A percentile compares a stretch with the other conserved stretches of the same genome.
These are phyloP conservation scores for Trapa incisa DNA, from an alignment of 345 rosid species.

Conservation along the genomic window DNA sequence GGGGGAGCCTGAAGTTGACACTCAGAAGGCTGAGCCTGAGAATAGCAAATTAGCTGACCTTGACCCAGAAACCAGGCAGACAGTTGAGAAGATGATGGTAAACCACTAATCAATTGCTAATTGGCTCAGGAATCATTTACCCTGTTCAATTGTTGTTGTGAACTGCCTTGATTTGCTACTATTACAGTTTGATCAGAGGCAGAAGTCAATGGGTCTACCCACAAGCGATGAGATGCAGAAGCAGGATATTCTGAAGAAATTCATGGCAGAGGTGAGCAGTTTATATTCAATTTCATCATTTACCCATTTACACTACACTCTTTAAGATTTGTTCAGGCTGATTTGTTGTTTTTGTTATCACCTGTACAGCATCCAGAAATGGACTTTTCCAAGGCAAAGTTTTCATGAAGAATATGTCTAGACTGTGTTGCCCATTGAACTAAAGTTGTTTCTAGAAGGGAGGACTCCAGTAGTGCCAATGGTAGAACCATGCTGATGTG, in stretches of 20 bases:
- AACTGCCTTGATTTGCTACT: background rate
- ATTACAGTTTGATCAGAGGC: conserved; percentile 81
- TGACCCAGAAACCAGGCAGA: conserved; percentile 62
- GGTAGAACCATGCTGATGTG: background rate
- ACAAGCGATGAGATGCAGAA: conserved; percentile 78
- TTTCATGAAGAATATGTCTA: conserved; percentile 16
- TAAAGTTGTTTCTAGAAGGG: background rate
- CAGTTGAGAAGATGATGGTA: conserved; percentile 96
- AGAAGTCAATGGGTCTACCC: conserved; percentile 84
- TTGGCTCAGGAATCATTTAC: too few species aligned
- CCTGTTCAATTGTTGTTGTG: background rate
- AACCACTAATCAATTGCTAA: background rate
- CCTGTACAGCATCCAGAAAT: conserved; percentile 83
- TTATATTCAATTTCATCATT: too few species aligned
- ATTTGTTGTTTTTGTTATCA: background rate
- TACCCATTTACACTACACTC: background rate
- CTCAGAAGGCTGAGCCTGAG: conserved; percentile 93
- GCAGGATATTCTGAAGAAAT: conserved; percentile 73
- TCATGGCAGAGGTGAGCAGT: conserved; percentile 60
- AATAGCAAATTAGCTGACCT: conserved; percentile 70
- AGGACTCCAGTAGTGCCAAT: background rate
- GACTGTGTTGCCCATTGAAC: background rate
- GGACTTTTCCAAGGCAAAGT: conserved; percentile 88
- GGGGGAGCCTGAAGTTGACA: conserved; percentile 80
- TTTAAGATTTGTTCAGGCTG: background rate